Evolutionary conservation across 805 yeast species (phyloP).

Genomic region (Saccharomycopsis synnaedendra): DNA sequence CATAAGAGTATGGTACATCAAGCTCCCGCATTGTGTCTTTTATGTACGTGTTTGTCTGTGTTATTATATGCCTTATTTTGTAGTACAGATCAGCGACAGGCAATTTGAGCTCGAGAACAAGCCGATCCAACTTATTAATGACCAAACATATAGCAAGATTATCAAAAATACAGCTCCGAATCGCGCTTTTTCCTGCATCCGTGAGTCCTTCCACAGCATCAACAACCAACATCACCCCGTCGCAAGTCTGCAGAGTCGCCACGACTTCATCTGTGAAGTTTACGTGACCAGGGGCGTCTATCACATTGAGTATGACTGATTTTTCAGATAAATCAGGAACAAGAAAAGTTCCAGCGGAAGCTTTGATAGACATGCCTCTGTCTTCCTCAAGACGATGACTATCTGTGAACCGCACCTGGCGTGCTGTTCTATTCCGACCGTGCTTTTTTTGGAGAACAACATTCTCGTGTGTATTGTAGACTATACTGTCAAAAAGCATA

Average conservation of each 20-base stretch:
- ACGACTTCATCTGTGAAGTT: constrained; percentile 71
- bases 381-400: constrained; percentile 56
- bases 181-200: constrained; percentile 35
- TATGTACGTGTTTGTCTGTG: constrained; percentile 50
- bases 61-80: constrained; percentile 51
- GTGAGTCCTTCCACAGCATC: constrained; percentile 81
- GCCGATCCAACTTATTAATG: constrained; percentile 74
- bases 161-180: constrained; percentile 40
- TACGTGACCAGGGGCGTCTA: constrained; percentile 91
- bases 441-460: constrained; percentile 15
- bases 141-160: constrained; percentile 47
- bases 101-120: constrained; percentile 67
- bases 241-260: constrained; percentile 45
- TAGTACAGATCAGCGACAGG: constrained; percentile 65
- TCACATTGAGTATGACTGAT: constrained; percentile 47
- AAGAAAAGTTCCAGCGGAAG: constrained; percentile 51
- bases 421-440: constrained; percentile 29
- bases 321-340: constrained; percentile 40
- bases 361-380: constrained; percentile 57
- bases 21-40: constrained; percentile 21
- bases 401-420: constrained; percentile 50
- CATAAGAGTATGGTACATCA: constrained; percentile 20
- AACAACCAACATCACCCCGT: constrained; percentile 58
- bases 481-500: constrained; percentile 55
- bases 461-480: constrained; percentile 52